Conservation (phyloP, 2,329 filamentous ascomycete genomes). For the Colletotrichum neosansevieriae region DNA sequence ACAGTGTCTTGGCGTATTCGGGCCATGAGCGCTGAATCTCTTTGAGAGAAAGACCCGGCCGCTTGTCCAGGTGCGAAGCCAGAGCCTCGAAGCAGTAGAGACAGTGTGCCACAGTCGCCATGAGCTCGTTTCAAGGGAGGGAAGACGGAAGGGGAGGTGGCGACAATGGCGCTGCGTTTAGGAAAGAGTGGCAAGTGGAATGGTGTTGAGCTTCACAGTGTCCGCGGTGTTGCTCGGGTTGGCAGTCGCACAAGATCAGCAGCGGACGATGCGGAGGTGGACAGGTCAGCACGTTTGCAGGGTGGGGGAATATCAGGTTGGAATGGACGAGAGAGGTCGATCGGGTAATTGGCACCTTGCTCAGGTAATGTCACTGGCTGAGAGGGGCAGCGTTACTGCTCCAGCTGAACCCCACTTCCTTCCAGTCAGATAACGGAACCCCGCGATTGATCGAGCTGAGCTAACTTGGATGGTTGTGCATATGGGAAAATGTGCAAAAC, state of each 20-base stretch:
- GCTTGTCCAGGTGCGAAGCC: conserved; percentile 78
- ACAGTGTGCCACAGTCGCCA: conserved; percentile 90
- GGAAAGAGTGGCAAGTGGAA: conserved; percentile 2
- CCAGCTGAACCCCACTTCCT: conserved; percentile 26
- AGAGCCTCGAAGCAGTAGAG: conserved; percentile 94
- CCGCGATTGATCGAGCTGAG: conserved; percentile 22
- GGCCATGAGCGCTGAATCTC: conserved; percentile 77
- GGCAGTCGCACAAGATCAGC: conserved; percentile 15
- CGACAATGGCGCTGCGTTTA: conserved; percentile 13
- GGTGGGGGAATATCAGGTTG: background rate
- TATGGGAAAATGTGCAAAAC: background rate
- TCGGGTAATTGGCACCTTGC: background rate
- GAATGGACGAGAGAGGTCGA: background rate
- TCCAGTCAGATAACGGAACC: conserved; percentile 26
- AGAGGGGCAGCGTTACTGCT: conserved; percentile 6
- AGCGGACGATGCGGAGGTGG: conserved; percentile 14
- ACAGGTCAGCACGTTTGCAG: background rate
- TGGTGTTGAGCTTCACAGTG: conserved; percentile 29
- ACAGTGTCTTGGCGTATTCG: conserved; percentile 51
- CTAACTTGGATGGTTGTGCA: background rate
- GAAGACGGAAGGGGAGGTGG: background rate
- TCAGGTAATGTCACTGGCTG: conserved; percentile 17
- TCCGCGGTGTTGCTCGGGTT: conserved; percentile 11
- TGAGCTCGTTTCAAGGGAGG: conserved; percentile 52
- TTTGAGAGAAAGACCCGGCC: conserved; percentile 74